Base-by-base conservation (phyloP, 148 eudicot genomes). In the Diospyros lotus region DNA sequence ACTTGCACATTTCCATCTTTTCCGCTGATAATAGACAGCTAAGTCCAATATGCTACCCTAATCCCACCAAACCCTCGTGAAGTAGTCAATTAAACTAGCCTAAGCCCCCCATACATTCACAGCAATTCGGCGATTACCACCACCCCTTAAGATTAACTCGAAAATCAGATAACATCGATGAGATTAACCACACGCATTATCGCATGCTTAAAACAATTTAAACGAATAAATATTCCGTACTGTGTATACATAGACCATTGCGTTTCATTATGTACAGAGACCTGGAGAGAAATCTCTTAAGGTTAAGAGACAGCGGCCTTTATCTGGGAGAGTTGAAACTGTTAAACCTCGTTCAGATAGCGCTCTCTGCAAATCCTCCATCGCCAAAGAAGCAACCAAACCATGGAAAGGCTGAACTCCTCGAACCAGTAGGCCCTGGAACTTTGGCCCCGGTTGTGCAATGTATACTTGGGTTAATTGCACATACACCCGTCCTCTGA, bases 281-380 rank as follows among this genome's bases (percentile, higher is more conserved):
- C 97, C 98, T 87, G 93, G 92, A 73, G 80, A 84, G 69, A 94
- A 90, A 68, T 90, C 81, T 9, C 84, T 86, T 73, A 78, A 45
- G 79, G 93, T 67, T 79, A 89, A 75, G 64, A 94, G 86, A 77
- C 86, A 89, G 73, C 98, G 95, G 28, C 98, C 98, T 86, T 87
- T 90, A 1, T 85, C 79, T 1, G 93, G 89, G 45, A 78, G 82
- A 40, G 51, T 66, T 1, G 92, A 81, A 74, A 84, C 42, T 14
- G 77, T 44, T 48, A 94, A 75, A 48, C 93, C 87, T 9, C 73
- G 52, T 4, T 87, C 81, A 39, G 40, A 46, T 9, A 94, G 53
- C 59, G 73, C 84, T 38, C 80, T 70, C 75, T 78, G 81, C 70
- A 91, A 56, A 63, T 83, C 83, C 48, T 86, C 96, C 93, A 80